Base-by-base conservation (phyloP, 495 filamentous ascomycete genomes). In the Penicillium manginii region DNA sequence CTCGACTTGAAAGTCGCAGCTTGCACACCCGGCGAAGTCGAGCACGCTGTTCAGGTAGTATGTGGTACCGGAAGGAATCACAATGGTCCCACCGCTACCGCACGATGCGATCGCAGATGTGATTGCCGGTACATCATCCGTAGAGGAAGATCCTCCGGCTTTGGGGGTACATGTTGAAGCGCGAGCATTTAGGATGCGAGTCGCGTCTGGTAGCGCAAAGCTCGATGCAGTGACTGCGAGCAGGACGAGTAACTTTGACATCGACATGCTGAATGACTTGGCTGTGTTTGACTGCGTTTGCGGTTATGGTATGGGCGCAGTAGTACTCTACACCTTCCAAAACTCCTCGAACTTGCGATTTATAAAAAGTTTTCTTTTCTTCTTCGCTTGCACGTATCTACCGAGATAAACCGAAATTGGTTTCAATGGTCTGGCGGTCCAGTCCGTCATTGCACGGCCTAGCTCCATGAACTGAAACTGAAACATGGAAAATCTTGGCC, bases 1-100 rank as follows among this genome's bases (percentile, higher is more conserved):
- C 52, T 81, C 77, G 0, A 80, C 49, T 51, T 78, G 75, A 37
- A 81, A 70, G 51, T 74, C 72, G 46, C 77, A 80, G 32, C 62
- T 64, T 4, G 47, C 53, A 57, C 77, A 78, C 7, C 69, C 72
- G 0, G 71, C 39, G 37, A 79, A 75, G 33, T 72, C 67, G 6
- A 79, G 72, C 8, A 71, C 67, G 22, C 72, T 75, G 59, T 75
- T 71, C 43, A 77, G 57, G 53, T 71, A 70, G 54, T 79, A 81
- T 2, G 75, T 80, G 0, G 52, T 67, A 1, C 67, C 71, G 2
- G 66, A 56, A 3, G 78, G 78, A 35, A 81, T 73, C 3, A 77
- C 70, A 21, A 81, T 79, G 0, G 72, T 78, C 3, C 76, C 78
- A 17, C 71, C 69, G 2, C 71, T 63, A 29, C 78, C 73, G 55